phyloP scores from a whole-genome alignment of 305 asterid genomes.

The Stenogyne calaminthoides region DNA sequence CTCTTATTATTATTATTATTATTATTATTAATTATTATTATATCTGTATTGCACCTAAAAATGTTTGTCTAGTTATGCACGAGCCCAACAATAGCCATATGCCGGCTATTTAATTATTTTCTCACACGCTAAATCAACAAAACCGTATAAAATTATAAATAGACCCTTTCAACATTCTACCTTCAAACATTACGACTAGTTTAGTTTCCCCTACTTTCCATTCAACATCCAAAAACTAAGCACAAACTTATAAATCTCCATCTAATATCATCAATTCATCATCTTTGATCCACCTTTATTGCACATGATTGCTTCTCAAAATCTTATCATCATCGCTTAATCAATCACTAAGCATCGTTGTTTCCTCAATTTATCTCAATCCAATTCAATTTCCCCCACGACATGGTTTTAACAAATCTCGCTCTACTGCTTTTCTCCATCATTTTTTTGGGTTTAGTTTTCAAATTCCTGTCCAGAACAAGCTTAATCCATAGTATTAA shows the following conservation, averaged over 20 bases:
- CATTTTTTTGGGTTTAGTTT: slow-evolving; percentile 29
- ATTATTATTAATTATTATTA: too few species aligned
- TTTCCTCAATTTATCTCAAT: background rate
- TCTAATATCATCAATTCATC: slow-evolving; percentile 34
- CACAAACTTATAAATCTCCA: background rate
- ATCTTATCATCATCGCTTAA: background rate
- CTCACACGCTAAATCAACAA: slow-evolving; percentile 26
- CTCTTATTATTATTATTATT: slow-evolving; percentile 23
- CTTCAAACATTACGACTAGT: slow-evolving; percentile 29
- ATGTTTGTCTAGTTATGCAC: slow-evolving; percentile 30
- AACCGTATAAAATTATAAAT: slow-evolving; percentile 15
- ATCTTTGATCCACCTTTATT: slow-evolving; percentile 25
- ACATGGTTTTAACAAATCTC: slow-evolving; percentile 49
- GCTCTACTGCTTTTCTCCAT: slow-evolving; percentile 38
- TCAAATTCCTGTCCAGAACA: slow-evolving; percentile 52
- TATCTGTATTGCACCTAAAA: slow-evolving; percentile 25
- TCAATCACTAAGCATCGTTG: background rate
- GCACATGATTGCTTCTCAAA: slow-evolving; percentile 12
- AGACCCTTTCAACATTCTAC: slow-evolving; percentile 35
- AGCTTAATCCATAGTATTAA: slow-evolving; percentile 44
- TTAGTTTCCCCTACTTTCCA: slow-evolving; percentile 8
- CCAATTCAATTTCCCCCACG: slow-evolving; percentile 14
- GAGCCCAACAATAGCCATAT: slow-evolving; percentile 20
- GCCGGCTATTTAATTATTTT: slow-evolving; percentile 23
- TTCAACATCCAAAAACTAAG: background rate